These are phyloP conservation scores for Talaromyces sp. DNA, from an alignment of 2,329 filamentous ascomycete species.

Conservation along the genomic window DNA sequence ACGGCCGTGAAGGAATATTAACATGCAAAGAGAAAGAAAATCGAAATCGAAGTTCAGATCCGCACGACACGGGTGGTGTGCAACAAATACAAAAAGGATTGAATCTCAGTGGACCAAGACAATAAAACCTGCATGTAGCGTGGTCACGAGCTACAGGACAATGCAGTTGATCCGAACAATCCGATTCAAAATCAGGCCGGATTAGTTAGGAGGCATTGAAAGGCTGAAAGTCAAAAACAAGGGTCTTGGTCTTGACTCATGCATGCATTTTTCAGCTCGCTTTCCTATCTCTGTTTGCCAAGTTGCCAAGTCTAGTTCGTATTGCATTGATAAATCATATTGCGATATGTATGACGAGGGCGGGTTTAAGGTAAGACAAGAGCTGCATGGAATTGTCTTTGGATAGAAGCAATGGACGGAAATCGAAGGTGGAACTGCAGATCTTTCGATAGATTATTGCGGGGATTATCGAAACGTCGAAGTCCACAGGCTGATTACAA, in stretches of 20 bases:
- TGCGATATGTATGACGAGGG: slow-evolving; percentile 4
- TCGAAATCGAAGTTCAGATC: not conserved
- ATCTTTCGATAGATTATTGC: slow-evolving; percentile 6
- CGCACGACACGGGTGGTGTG: not conserved
- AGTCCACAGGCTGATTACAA: not conserved
- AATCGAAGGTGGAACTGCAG: not conserved
- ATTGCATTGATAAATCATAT: not conserved
- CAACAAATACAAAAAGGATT: slow-evolving; percentile 1
- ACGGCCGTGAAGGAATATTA: slow-evolving; percentile 7
- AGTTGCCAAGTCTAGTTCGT: slow-evolving; percentile 1
- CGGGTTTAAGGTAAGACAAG: slow-evolving; percentile 5
- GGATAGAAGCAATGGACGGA: not conserved
- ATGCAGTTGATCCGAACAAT: not conserved
- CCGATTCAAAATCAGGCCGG: not conserved
- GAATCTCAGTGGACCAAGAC: not conserved
- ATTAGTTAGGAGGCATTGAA: slow-evolving; percentile 4
- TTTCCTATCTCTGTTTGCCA: not conserved
- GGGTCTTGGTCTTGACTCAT: not conserved
- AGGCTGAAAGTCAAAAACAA: not conserved
- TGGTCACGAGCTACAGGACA: not conserved
- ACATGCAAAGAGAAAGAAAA: not conserved
- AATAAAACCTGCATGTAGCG: not conserved
- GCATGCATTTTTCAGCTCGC: not conserved
- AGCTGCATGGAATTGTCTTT: not conserved
- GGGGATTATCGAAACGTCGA: not conserved